Conservation (phyloP, 2,329 filamentous ascomycete genomes). For the Elsinoe arachidis region DNA sequence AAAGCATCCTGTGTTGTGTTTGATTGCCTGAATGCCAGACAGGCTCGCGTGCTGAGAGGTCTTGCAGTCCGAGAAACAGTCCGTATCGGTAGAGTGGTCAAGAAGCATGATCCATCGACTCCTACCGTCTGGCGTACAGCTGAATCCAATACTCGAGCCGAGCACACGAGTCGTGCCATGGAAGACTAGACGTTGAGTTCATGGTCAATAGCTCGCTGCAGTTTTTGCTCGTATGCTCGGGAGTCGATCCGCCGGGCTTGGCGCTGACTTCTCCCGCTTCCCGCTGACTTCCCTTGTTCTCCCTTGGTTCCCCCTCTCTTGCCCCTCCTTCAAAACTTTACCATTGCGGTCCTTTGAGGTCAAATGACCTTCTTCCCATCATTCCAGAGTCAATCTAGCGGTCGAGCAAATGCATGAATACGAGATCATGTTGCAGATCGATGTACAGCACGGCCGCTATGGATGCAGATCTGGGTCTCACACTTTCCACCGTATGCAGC, state of each 20-base stretch:
- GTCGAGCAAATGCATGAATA: neutral
- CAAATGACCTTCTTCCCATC: neutral
- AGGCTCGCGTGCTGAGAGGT: slow-evolving; percentile 4
- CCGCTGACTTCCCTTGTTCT: neutral
- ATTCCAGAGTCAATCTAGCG: neutral
- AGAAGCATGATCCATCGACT: neutral
- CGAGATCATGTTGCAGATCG: neutral
- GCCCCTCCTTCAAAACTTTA: neutral
- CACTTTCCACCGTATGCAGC: neutral
- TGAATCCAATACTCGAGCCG: slow-evolving; percentile 1
- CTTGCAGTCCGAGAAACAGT: neutral
- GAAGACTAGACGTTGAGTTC: neutral
- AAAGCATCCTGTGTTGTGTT: neutral
- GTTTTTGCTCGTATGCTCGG: neutral
- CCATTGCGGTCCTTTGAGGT: slow-evolving; percentile 8
- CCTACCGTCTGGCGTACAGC: slow-evolving; percentile 4
- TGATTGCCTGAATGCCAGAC: neutral
- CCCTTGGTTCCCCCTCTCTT: slow-evolving; percentile 1
- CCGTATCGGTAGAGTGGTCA: neutral
- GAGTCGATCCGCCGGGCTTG: neutral
- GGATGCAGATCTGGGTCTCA: neutral
- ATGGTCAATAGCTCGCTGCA: neutral
- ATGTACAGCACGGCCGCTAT: neutral
- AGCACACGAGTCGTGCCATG: slow-evolving; percentile 11
- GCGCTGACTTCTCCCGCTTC: neutral